Conservation (phyloP, 257 asterid genomes). For the Nyctanthes arbortristis region DNA sequence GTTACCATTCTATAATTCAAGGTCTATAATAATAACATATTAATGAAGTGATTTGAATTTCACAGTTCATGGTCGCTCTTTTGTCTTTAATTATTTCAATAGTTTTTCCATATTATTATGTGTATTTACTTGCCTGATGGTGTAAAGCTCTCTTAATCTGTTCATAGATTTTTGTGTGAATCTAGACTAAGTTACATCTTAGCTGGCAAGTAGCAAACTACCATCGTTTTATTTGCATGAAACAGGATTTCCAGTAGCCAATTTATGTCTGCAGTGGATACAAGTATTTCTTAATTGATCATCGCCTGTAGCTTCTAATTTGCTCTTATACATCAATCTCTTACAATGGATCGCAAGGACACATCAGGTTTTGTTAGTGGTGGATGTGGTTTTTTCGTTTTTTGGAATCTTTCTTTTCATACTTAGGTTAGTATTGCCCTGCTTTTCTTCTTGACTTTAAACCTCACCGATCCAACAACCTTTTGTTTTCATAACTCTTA, state of each 20-base stretch:
- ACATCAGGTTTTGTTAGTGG: slow-evolving; percentile 79
- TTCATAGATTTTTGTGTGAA: slow-evolving; percentile 5
- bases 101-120: background rate
- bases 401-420: slow-evolving; percentile 21
- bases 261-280: slow-evolving; percentile 6
- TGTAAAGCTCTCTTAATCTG: background rate
- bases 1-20: background rate
- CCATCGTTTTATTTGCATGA: slow-evolving; percentile 17
- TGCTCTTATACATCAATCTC: slow-evolving; percentile 13
- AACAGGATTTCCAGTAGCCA: slow-evolving; percentile 39
- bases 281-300: slow-evolving; percentile 15
- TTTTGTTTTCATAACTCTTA: slow-evolving; percentile 25
- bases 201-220: slow-evolving; percentile 5
- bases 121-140: background rate
- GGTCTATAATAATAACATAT: background rate
- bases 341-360: slow-evolving; percentile 61
- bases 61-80: background rate
- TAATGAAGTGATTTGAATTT: too few relatives aligned
- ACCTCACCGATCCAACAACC: slow-evolving; percentile 19
- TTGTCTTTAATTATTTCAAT: background rate
- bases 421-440: slow-evolving; percentile 7
- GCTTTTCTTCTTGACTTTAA: background rate
- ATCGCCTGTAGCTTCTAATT: slow-evolving; percentile 30
- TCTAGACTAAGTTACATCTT: background rate
- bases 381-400: slow-evolving; percentile 39